Evolutionary conservation across 176 grass and related monocot species (phyloP).

Genomic region (Coix lacrymajobi): DNA sequence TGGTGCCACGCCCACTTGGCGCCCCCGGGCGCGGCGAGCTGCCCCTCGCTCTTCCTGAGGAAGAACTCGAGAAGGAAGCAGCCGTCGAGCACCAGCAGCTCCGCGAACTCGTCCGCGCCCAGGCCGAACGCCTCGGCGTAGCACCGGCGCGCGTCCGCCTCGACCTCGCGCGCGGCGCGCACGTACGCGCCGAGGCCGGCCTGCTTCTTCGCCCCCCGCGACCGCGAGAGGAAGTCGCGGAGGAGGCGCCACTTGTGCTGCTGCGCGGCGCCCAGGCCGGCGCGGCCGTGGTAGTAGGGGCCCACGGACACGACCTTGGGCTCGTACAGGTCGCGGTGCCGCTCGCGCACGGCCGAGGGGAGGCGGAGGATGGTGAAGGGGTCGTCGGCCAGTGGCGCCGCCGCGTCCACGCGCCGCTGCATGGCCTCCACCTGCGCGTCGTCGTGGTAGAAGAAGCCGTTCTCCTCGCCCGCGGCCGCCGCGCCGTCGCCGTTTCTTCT

Average conservation of each 20-base stretch:
- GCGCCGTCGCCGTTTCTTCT: background rate
- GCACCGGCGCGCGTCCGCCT: slow-evolving; percentile 38
- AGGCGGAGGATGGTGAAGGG: slow-evolving; percentile 50
- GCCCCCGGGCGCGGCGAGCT: slow-evolving; percentile 38
- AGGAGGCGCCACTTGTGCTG: slow-evolving; percentile 57
- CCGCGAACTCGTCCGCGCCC: slow-evolving; percentile 26
- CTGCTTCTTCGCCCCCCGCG: background rate
- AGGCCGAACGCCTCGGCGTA: slow-evolving; percentile 36
- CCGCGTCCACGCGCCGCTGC: slow-evolving; percentile 46
- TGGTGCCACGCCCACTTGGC: slow-evolving; percentile 54
- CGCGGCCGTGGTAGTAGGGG: slow-evolving; percentile 34
- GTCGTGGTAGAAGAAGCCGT: slow-evolving; percentile 12
- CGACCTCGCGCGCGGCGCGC: slow-evolving; percentile 22
- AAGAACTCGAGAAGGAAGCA: slow-evolving; percentile 56
- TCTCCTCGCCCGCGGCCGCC: background rate
- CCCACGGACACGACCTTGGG: slow-evolving; percentile 45
- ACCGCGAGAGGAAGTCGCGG: slow-evolving; percentile 25
- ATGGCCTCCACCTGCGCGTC: slow-evolving; percentile 43
- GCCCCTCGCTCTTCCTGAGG: slow-evolving; percentile 33
- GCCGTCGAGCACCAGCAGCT: slow-evolving; percentile 54
- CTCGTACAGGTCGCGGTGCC: slow-evolving; percentile 47
- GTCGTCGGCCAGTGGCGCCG: slow-evolving; percentile 17
- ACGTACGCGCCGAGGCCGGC: slow-evolving; percentile 25
- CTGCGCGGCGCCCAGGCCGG: slow-evolving; percentile 31
- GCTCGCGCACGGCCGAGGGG: slow-evolving; percentile 42